These are phyloP conservation scores for Boletus barrowsii DNA, from an alignment of 768 basidiomycete species.

Conservation along the genomic window DNA sequence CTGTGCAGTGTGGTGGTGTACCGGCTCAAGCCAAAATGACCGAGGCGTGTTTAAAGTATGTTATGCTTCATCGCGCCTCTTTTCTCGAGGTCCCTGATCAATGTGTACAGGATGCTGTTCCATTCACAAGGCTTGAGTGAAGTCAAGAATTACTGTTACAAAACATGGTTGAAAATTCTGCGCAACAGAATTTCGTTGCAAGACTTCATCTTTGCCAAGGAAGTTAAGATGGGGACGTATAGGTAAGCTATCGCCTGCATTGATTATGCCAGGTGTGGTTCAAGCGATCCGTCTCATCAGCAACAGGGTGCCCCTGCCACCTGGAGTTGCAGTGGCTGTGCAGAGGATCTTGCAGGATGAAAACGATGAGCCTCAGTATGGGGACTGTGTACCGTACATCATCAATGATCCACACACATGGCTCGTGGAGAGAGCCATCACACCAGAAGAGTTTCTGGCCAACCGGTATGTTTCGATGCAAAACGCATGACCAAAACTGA, in stretches of 20 bases:
- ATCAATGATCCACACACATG: slow-evolving; percentile 66
- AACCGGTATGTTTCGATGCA: slow-evolving; percentile 46
- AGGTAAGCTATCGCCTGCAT: slow-evolving; percentile 46
- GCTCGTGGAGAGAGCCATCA: slow-evolving; percentile 71
- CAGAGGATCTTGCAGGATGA: slow-evolving; percentile 70
- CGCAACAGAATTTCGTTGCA: slow-evolving; percentile 80
- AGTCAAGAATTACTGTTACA: slow-evolving; percentile 84
- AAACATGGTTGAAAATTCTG: slow-evolving; percentile 80
- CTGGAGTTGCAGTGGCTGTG: slow-evolving; percentile 87
- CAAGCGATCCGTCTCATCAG: slow-evolving; percentile 36
- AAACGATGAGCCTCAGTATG: slow-evolving; percentile 84
- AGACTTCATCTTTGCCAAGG: slow-evolving; percentile 93
- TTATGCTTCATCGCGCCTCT: background rate
- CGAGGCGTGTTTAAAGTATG: slow-evolving; percentile 84
- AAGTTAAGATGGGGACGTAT: slow-evolving; percentile 91
- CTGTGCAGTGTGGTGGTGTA: slow-evolving; percentile 88
- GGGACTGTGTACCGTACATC: slow-evolving; percentile 90
- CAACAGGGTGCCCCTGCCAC: slow-evolving; percentile 80
- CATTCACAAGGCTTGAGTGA: slow-evolving; percentile 83
- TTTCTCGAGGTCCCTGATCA: background rate
- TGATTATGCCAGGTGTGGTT: too few species aligned
- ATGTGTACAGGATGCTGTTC: slow-evolving; percentile 75
- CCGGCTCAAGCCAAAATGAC: slow-evolving; percentile 91
- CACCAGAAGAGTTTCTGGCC: slow-evolving; percentile 65
- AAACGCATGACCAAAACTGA: background rate